Conservation (phyloP, 164 flowering plant species). For the Sextonia rubra region DNA sequence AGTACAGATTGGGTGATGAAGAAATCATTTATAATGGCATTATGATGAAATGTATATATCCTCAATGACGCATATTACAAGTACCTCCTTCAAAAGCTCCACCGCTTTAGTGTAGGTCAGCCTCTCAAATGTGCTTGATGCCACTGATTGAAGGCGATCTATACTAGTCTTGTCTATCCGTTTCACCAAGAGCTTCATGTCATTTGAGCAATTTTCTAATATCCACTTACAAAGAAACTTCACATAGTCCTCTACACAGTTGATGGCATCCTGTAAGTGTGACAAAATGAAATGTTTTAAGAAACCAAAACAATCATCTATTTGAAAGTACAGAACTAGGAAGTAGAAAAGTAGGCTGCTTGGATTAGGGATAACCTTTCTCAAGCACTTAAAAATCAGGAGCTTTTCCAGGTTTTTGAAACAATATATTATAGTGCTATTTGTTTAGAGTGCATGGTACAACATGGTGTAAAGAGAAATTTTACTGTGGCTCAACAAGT, state of each 20-base stretch:
- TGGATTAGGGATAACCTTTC: no score
- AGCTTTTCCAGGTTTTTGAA: no score
- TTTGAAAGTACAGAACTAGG: background rate
- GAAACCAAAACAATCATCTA: background rate
- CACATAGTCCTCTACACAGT: constrained; percentile 63
- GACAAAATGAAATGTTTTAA: background rate
- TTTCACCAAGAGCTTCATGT: constrained; percentile 52
- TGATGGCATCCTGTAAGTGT: constrained; percentile 62
- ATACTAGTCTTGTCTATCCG: constrained; percentile 39
- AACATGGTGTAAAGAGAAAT: background rate
- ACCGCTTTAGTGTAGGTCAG: constrained; percentile 69
- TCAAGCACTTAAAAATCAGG: no score
- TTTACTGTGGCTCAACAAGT: no score
- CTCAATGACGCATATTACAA: no score
- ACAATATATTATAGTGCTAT: no score
- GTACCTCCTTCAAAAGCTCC: constrained; percentile 53
- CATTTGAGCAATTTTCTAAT: constrained; percentile 55
- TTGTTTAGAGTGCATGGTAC: background rate
- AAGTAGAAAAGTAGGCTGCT: no score
- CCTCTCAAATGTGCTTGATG: constrained; percentile 46
- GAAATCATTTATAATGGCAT: background rate
- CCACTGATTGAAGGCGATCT: constrained; percentile 43
- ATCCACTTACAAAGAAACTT: constrained; percentile 70
- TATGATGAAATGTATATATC: no score
- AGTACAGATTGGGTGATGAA: background rate